phyloP scores from a whole-genome alignment of 164 flowering plant species.

The Kingdonia uniflora region DNA sequence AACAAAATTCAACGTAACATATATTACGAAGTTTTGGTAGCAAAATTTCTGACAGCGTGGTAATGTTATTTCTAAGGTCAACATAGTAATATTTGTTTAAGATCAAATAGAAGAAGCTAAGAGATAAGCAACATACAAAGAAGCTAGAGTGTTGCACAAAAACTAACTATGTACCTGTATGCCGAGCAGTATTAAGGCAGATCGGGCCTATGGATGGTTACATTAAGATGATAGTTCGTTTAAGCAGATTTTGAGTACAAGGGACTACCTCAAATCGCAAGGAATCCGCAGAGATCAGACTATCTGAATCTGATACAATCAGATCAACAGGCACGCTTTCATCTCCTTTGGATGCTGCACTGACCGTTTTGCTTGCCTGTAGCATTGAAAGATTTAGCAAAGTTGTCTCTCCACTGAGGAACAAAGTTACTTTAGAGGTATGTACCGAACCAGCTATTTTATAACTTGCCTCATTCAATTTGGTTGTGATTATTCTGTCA shows the following conservation, averaged over 20 bases:
- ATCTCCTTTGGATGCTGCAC: conserved; percentile 9
- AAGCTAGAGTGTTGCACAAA: too few relatives aligned
- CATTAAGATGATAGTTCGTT: too few relatives aligned
- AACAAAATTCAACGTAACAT: too few relatives aligned
- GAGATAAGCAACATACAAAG: too few relatives aligned
- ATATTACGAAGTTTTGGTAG: too few relatives aligned
- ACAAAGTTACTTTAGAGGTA: neutral
- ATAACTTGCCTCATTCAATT: conserved; percentile 3
- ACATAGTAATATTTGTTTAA: too few relatives aligned
- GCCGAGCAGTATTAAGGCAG: too few relatives aligned
- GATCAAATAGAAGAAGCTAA: too few relatives aligned
- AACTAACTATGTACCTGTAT: too few relatives aligned
- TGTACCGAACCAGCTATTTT: neutral
- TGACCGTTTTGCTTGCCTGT: conserved; percentile 11
- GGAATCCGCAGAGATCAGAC: conserved; percentile 16
- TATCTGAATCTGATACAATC: conserved; percentile 15
- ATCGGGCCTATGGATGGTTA: too few relatives aligned
- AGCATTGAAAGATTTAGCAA: neutral
- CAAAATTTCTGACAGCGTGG: too few relatives aligned
- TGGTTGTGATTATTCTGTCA: conserved; percentile 3
- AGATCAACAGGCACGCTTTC: conserved; percentile 8
- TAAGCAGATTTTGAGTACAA: neutral
- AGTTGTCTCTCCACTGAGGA: neutral
- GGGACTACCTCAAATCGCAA: conserved; percentile 53
- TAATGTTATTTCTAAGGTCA: too few relatives aligned